A percentile compares a stretch with the other conserved stretches of the same genome.
These are phyloP conservation scores for Corynascus novoguineensis DNA, from an alignment of 495 filamentous ascomycete species.

Conservation along the genomic window DNA sequence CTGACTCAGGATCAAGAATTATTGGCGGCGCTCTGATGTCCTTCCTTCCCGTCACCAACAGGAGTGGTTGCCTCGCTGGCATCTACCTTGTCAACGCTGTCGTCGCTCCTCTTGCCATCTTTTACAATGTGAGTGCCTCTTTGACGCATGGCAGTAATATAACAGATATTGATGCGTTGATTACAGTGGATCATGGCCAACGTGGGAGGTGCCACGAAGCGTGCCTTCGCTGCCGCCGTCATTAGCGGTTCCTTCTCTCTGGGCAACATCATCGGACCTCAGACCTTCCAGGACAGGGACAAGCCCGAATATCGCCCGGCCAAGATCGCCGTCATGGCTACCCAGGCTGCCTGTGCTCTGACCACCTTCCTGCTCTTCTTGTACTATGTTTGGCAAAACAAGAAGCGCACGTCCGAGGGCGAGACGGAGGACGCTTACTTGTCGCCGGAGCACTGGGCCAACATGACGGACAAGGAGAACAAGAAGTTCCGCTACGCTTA, in stretches of 20 bases:
- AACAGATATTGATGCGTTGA: background rate
- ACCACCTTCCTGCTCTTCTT: conserved; percentile 31
- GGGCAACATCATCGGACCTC: conserved; percentile 64
- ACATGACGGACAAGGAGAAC: conserved; percentile 38
- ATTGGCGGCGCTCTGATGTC: conserved; percentile 57
- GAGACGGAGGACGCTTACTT: conserved; percentile 29
- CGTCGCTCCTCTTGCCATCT: conserved; percentile 43
- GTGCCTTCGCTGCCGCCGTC: conserved; percentile 44
- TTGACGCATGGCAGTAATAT: background rate
- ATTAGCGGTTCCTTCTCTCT: conserved; percentile 55
- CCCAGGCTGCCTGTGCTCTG: conserved; percentile 31
- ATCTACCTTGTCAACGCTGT: conserved; percentile 62
- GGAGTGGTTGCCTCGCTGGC: conserved; percentile 51
- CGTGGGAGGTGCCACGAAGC: conserved; percentile 36
- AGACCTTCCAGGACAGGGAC: conserved; percentile 58
- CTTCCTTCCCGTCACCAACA: conserved; percentile 45
- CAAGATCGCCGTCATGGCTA: conserved; percentile 52
- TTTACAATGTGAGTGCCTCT: conserved; percentile 33
- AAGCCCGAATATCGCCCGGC: conserved; percentile 57
- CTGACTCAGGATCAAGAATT: conserved; percentile 29
- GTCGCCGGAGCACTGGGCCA: conserved; percentile 31
- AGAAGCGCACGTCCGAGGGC: conserved; percentile 23
- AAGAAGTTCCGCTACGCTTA: conserved; percentile 36
- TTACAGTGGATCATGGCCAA: conserved; percentile 35
- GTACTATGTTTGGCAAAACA: conserved; percentile 38